These are phyloP conservation scores for Scleromitrula shiraiana DNA, from an alignment of 2,329 filamentous ascomycete genomes.

Conservation along the genomic window DNA sequence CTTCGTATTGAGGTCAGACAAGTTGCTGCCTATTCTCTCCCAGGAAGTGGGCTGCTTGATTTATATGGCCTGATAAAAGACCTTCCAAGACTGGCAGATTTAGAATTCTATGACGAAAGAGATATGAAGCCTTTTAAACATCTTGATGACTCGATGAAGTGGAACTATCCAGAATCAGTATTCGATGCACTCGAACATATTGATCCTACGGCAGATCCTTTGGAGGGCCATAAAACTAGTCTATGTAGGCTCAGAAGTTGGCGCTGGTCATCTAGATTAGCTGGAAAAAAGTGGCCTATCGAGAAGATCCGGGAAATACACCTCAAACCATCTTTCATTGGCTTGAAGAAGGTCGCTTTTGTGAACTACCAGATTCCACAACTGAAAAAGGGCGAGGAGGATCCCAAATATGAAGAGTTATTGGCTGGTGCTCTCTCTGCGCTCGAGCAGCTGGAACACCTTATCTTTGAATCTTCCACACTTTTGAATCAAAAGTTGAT, in stretches of 20 bases:
- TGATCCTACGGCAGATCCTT: slow-evolving; percentile 31
- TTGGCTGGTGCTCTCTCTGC: slow-evolving; percentile 38
- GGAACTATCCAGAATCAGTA: slow-evolving; percentile 60
- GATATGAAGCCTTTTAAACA: slow-evolving; percentile 61
- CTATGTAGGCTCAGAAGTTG: slow-evolving; percentile 40
- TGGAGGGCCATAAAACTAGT: slow-evolving; percentile 24
- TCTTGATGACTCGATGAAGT: slow-evolving; percentile 50
- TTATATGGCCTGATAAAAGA: slow-evolving; percentile 51
- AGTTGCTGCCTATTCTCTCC: slow-evolving; percentile 45
- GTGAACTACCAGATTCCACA: slow-evolving; percentile 56
- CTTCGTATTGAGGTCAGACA: slow-evolving; percentile 31
- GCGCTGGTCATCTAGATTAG: slow-evolving; percentile 53
- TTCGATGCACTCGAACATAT: slow-evolving; percentile 57
- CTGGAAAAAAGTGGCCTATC: slow-evolving; percentile 37
- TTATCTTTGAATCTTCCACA: slow-evolving; percentile 69
- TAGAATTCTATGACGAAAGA: slow-evolving; percentile 64
- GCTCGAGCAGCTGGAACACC: slow-evolving; percentile 55
- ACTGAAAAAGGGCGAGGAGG: slow-evolving; percentile 25
- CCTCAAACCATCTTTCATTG: slow-evolving; percentile 45
- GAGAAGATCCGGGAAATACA: slow-evolving; percentile 47
- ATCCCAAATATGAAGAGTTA: slow-evolving; percentile 33
- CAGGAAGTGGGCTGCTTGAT: slow-evolving; percentile 45
- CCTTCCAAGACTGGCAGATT: slow-evolving; percentile 57
- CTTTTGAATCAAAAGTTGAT: slow-evolving; percentile 62
- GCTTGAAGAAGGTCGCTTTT: slow-evolving; percentile 48